Evolutionary conservation across 2,329 filamentous ascomycete genomes (phyloP), one percentile per base, ranked within the genome.

Genomic region (Aspergillus transmontanensis): DNA sequence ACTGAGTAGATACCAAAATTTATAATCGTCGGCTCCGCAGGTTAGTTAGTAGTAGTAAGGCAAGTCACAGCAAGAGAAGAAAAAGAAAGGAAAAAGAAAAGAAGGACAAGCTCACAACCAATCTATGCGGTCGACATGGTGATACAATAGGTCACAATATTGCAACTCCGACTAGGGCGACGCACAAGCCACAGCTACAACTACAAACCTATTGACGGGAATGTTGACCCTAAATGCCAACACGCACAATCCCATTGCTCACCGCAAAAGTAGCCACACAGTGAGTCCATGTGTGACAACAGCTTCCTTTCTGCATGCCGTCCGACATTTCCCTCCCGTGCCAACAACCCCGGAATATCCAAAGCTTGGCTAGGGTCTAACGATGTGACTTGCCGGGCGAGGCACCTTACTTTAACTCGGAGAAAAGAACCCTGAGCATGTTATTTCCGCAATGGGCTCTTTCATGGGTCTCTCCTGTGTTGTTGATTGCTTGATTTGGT

Each of bases 321-420:
- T 48, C 59, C 54, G 30, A 57, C 59, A 39, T 55, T 23, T 41
- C 36, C 28, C 36, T 53, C 46, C 59, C 55, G 50, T 61, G 54
- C 54, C 41, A 58, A 55, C 51, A 55, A 58, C 59, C 59, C 59
- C 59, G 36, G 59, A 61, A 57, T 57, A 45, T 39, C 59, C 26
- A 61, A 61, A 61, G 59, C 59, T 61, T 61, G 59, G 59, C 59
- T 59, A 41, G 36, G 46, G 36, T 34, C 39, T 48, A 34, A 21
- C 32, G 21, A 57, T 30, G 30, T 30, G 28, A 53, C 43, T 39
- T 55, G 32, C 16, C 41, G 21, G 19, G 2, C 10, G 55, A 39
- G 26, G 21, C 10, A 36, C 19, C 23, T 14, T 30, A 28, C 43
- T 23, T 46, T 14, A 10, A 39, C 28, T 50, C 57, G 57, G 57